Evolutionary conservation across 176 grass and related monocot species (phyloP), one percentile per base, ranked within the genome.

Genomic region (Carex myosuroides): DNA sequence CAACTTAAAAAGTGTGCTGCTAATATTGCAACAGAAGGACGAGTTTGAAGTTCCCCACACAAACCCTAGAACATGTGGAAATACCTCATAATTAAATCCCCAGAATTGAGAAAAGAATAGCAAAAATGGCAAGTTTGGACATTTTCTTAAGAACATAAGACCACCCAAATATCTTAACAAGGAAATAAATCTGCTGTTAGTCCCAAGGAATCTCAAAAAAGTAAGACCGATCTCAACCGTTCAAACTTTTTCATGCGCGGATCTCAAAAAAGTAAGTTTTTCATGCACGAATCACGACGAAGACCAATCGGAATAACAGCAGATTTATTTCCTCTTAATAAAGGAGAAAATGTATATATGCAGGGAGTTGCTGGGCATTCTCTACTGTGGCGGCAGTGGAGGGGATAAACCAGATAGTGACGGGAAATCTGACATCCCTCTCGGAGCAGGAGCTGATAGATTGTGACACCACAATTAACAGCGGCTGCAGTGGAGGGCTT

Each of bases 341-440:
- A 26, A 20, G 18, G 17, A 60, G 4, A 50, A 22, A 32, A 30
- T 26, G 4, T 74, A 82, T 83, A 41, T 60, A 20, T 80, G 63
- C 70, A 97, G 94, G 94, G 35, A 89, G 94, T 82, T 97, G 94
- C 80, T 97, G 94, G 94, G 92, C 94, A 3, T 97, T 97, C 82
- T 92, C 94, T 13, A 86, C 94, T 0, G 94, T 97, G 44, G 92
- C 94, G 37, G 88, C 94, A 6, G 90, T 97, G 5, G 94, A 97
- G 54, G 92, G 92, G 5, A 92, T 97, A 82, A 97, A 94, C 90
- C 84, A 94, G 75, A 97, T 97, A 12, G 70, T 75, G 30, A 92
- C 90, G 4, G 90, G 94, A 73, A 94, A 92, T 72, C 30, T 94
- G 82, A 85, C 89, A 5, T 89, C 94, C 6, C 80, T 94, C 20